Evolutionary conservation across 2,329 filamentous ascomycete genomes (phyloP).

Genomic region (Paraphaeosphaeria minitans): DNA sequence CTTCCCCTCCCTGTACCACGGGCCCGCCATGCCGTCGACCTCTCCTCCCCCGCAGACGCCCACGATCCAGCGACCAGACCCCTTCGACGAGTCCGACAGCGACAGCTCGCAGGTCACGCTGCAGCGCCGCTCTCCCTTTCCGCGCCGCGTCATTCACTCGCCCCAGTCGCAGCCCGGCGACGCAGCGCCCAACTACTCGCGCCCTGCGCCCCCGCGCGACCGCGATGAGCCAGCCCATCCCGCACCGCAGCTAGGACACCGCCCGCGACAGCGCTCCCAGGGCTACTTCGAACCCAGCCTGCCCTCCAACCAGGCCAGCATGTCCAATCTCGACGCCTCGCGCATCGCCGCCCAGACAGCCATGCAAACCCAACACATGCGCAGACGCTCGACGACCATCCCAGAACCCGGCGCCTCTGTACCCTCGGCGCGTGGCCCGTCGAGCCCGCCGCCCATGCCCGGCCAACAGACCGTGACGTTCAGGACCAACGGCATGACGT

Average conservation of each 20-base stretch:
- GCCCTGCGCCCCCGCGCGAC: slow-evolving; percentile 47
- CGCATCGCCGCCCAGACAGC: slow-evolving; percentile 82
- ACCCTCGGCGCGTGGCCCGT: slow-evolving; percentile 49
- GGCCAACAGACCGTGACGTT: slow-evolving; percentile 45
- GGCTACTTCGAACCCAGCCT: slow-evolving; percentile 78
- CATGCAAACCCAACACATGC: slow-evolving; percentile 61
- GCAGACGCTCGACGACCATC: slow-evolving; percentile 77
- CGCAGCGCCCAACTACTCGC: slow-evolving; percentile 40
- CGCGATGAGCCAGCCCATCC: slow-evolving; percentile 35
- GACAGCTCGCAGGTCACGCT: slow-evolving; percentile 50
- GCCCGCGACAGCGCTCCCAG: slow-evolving; percentile 71
- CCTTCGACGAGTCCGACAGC: slow-evolving; percentile 42
- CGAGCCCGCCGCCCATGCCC: slow-evolving; percentile 62
- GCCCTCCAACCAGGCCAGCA: slow-evolving; percentile 63
- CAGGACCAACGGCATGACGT: slow-evolving; percentile 49
- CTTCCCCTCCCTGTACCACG: slow-evolving; percentile 10
- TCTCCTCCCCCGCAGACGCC: slow-evolving; percentile 43
- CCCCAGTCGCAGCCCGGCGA: slow-evolving; percentile 30
- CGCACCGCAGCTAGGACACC: slow-evolving; percentile 55
- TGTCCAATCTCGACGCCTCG: slow-evolving; percentile 63
- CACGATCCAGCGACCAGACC: slow-evolving; percentile 30
- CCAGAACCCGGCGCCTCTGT: slow-evolving; percentile 57
- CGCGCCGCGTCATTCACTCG: slow-evolving; percentile 31
- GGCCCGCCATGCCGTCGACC: slow-evolving; percentile 34
- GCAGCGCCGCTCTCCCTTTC: slow-evolving; percentile 47